Conservation (phyloP, 1,284 basidiomycete genomes). For the Abortiporus biennis region DNA sequence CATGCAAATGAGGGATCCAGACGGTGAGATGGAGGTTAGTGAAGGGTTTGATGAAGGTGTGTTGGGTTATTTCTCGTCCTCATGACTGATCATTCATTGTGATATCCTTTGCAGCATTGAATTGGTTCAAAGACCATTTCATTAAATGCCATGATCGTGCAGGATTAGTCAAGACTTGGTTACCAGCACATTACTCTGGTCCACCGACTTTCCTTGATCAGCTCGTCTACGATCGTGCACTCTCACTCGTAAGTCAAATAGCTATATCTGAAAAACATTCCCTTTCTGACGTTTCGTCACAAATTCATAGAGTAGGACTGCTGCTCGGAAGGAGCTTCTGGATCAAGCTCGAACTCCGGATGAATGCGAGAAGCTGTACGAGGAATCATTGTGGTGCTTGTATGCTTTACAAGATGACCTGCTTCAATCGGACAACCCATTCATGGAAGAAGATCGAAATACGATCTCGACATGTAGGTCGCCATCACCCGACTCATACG, state of each 20-base stretch:
- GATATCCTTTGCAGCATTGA: slow-evolving; percentile 41
- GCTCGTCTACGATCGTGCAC: slow-evolving; percentile 75
- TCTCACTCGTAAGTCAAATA: slow-evolving; percentile 48
- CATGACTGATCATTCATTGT: slow-evolving; percentile 6
- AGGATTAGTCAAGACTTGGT: slow-evolving; percentile 74
- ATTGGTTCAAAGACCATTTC: slow-evolving; percentile 76
- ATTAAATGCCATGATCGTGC: slow-evolving; percentile 73
- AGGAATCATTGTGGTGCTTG: slow-evolving; percentile 90
- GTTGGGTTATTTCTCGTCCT: slow-evolving; percentile 17
- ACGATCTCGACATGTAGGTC: slow-evolving; percentile 78
- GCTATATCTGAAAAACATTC: not conserved
- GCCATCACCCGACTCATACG: slow-evolving; percentile 1
- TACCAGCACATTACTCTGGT: slow-evolving; percentile 66
- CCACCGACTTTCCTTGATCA: slow-evolving; percentile 75
- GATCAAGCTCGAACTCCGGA: slow-evolving; percentile 73
- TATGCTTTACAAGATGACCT: slow-evolving; percentile 89
- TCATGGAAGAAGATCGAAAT: slow-evolving; percentile 78
- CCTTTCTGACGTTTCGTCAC: not conserved
- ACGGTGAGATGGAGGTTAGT: slow-evolving; percentile 62
- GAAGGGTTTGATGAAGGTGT: slow-evolving; percentile 75
- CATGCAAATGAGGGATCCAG: slow-evolving; percentile 70
- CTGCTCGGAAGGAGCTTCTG: slow-evolving; percentile 86
- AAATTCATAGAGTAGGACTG: slow-evolving; percentile 72
- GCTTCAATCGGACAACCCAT: slow-evolving; percentile 77
- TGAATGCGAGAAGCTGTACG: slow-evolving; percentile 90